Base-by-base conservation (phyloP, 1,139 yeast genomes). In the Magnusiomyces fungicola region DNA sequence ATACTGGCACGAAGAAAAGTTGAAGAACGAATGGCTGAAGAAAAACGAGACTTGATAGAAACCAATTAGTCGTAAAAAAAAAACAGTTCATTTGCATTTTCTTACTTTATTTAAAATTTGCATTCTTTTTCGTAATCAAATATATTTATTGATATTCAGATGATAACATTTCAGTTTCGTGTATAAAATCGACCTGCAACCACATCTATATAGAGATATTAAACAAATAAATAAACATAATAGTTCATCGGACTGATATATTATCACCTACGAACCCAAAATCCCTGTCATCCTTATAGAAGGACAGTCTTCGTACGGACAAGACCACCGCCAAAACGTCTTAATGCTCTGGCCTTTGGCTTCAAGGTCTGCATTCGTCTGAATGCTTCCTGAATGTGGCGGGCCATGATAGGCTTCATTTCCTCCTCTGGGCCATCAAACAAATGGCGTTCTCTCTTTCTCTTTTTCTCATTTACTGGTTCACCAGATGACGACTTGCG, bases 371-470 rank as follows among this genome's bases (percentile, higher is more conserved):
- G 97, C 52, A 87, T 69, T 50, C 86, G 71, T 59, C 97, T 74
- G 86, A 95, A 92, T 0, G 97, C 97, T 60, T 90, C 97, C 55
- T 85, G 83, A 14, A 92, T 80, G 65, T 92, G 97, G 53, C 80
- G 79, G 0, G 95, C 89, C 64, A 80, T 71, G 38, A 92, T 74
- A 0, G 97, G 97, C 53, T 81, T 79, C 21, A 85, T 86, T 50
- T 84, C 81, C 61, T 87, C 90, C 60, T 88, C 96, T 0, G 97
- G 97, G 45, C 86, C 90, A 65, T 88, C 96, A 64, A 92, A 92
- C 48, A 92, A 70, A 59, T 84, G 81, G 50, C 81, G 70, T 36
- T 73, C 69, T 48, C 72, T 66, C 52, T 71, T 68, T 34, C 69
- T 58, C 50, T 65, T 53, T 57, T 63, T 61, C 46, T 58, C 48